Conservation (phyloP, 1,284 basidiomycete genomes). For the Trametes hirsuta region DNA sequence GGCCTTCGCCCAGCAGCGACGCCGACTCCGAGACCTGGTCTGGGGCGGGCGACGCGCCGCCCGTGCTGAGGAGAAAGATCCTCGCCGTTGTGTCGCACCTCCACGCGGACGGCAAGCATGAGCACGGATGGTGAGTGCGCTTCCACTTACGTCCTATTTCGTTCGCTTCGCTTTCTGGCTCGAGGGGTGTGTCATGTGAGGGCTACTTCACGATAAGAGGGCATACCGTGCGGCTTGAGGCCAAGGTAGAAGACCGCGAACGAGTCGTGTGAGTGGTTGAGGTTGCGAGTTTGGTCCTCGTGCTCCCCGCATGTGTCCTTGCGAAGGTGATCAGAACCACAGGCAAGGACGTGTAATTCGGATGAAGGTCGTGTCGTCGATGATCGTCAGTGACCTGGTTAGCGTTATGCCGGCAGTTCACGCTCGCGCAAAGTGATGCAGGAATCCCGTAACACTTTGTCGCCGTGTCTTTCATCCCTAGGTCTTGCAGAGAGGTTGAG, state of each 20-base stretch:
- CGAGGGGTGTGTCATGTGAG: not conserved
- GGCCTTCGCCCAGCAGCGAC: conserved; percentile 14
- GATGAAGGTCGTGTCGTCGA: not conserved
- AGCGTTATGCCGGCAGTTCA: too few relatives aligned
- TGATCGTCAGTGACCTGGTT: too few relatives aligned
- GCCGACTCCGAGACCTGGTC: conserved; percentile 22
- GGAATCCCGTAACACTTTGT: too few relatives aligned
- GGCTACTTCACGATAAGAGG: not conserved
- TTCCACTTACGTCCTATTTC: not conserved
- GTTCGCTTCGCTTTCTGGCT: not conserved
- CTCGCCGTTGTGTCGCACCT: conserved; percentile 41
- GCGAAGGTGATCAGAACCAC: not conserved
- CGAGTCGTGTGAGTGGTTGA: not conserved
- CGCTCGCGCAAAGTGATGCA: too few relatives aligned
- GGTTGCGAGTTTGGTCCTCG: not conserved
- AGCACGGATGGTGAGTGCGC: conserved; percentile 43
- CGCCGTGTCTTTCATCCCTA: too few relatives aligned
- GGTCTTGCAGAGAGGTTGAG: too few relatives aligned
- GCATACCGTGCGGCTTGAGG: not conserved
- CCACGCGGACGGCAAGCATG: conserved; percentile 32
- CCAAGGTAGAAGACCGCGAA: not conserved
- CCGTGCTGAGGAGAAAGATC: conserved; percentile 32
- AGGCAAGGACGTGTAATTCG: not conserved
- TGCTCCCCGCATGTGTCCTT: not conserved
- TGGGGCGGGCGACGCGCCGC: conserved; percentile 8